These are phyloP conservation scores for Salix koriyanagi DNA, from an alignment of 345 rosid genomes.

Conservation along the genomic window DNA sequence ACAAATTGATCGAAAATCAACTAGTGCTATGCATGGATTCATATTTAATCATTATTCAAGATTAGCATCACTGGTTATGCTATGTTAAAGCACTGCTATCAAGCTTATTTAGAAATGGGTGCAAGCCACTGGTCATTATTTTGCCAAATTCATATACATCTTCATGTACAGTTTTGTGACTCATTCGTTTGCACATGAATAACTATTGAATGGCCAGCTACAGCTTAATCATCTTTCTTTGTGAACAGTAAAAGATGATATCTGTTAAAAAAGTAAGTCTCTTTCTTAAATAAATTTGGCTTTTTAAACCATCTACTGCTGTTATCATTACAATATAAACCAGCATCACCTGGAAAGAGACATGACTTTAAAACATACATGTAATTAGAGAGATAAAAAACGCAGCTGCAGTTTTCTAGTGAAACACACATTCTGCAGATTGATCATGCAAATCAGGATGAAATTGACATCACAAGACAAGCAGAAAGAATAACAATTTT, in stretches of 20 bases:
- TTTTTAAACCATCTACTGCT: neutral
- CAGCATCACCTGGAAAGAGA: neutral
- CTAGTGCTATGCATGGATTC: neutral
- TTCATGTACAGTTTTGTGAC: neutral
- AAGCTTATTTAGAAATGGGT: neutral
- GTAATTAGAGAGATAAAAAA: neutral
- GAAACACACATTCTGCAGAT: neutral
- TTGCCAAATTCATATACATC: neutral
- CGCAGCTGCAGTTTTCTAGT: neutral
- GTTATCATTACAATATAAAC: neutral
- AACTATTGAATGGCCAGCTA: neutral
- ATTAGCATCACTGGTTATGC: neutral
- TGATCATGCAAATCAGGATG: neutral
- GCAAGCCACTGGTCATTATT: too few relatives aligned
- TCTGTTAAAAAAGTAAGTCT: neutral
- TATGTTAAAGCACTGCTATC: neutral
- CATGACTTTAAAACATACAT: neutral
- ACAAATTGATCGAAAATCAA: neutral
- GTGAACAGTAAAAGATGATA: neutral
- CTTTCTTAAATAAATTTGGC: neutral
- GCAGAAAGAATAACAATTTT: neutral
- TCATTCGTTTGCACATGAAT: neutral
- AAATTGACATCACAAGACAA: neutral
- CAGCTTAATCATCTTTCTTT: neutral
- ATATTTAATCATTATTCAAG: neutral